Percentiles rank a stretch among this genome's conserved stretches.
Conservation (phyloP, 805 yeast species). For the Wickerhamomyces silvicola region DNA sequence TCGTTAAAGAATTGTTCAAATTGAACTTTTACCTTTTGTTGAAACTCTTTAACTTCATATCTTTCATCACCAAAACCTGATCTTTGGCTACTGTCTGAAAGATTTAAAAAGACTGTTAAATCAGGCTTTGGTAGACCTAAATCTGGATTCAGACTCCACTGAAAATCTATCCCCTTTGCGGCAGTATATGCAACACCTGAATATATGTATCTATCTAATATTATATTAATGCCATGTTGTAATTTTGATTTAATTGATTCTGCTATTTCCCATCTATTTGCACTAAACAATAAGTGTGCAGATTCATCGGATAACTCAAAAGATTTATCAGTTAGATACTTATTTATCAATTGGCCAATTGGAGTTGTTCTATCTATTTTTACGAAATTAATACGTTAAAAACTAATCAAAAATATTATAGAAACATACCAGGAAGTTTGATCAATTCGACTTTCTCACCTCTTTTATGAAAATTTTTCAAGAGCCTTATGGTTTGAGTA, state of each 20-base stretch:
- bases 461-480: slow-evolving; percentile 21
- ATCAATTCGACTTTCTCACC: slow-evolving; percentile 40
- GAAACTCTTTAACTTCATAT: slow-evolving; percentile 74
- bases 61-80: slow-evolving; percentile 93
- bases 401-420: neutral
- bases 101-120: slow-evolving; percentile 66
- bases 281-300: slow-evolving; percentile 82
- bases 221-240: slow-evolving; percentile 47
- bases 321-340: slow-evolving; percentile 50
- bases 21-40: slow-evolving; percentile 55
- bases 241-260: slow-evolving; percentile 39
- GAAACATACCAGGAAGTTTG: slow-evolving; percentile 60
- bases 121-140: slow-evolving; percentile 85
- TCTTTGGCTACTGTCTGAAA: slow-evolving; percentile 43
- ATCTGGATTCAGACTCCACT: slow-evolving; percentile 84
- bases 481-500: slow-evolving; percentile 57
- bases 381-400: slow-evolving; percentile 1
- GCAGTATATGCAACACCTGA: slow-evolving; percentile 91
- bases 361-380: slow-evolving; percentile 61
- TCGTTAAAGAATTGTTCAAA: slow-evolving; percentile 44
- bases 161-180: slow-evolving; percentile 67
- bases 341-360: slow-evolving; percentile 73
- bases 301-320: slow-evolving; percentile 64
- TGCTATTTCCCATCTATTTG: slow-evolving; percentile 88
- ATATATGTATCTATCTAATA: slow-evolving; percentile 83